Percentiles rank a stretch among this genome's conserved stretches.
Conservation (phyloP, 805 yeast genomes). For the Monosporozyma aerobia region DNA sequence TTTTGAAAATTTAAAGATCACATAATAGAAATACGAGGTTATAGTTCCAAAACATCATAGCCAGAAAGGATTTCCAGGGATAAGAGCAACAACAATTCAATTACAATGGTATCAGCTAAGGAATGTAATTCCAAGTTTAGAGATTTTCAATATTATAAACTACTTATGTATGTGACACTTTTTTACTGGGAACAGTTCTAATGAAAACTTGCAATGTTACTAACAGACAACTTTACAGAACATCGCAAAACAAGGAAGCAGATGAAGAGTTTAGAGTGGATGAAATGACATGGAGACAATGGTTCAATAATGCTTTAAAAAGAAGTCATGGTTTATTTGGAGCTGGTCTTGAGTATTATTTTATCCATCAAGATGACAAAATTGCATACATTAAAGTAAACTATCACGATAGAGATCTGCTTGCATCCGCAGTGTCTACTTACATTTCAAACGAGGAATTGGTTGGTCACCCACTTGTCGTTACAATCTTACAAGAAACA, state of each 20-base stretch:
- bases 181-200: neutral
- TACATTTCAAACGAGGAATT: constrained; percentile 27
- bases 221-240: constrained; percentile 3
- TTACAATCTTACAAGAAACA: constrained; percentile 16
- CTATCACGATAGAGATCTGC: constrained; percentile 20
- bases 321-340: constrained; percentile 37
- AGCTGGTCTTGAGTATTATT: constrained; percentile 28
- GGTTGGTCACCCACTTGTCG: constrained; percentile 19
- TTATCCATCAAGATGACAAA: constrained; percentile 21
- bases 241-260: constrained; percentile 15
- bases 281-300: constrained; percentile 33
- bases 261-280: constrained; percentile 23
- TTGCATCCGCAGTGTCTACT: constrained; percentile 27
- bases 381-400: constrained; percentile 24
- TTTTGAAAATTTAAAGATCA: neutral
- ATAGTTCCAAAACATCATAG: neutral
- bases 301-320: constrained; percentile 28
- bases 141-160: constrained; percentile 22
- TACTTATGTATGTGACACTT: constrained; percentile 17
- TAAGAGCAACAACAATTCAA: neutral
- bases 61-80: neutral
- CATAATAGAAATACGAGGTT: neutral
- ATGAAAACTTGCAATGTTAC: neutral
- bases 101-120: neutral
- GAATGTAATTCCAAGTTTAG: constrained; percentile 4